Base-by-base conservation (phyloP, 1,284 basidiomycete species). In the Sporisorium exsertum region DNA sequence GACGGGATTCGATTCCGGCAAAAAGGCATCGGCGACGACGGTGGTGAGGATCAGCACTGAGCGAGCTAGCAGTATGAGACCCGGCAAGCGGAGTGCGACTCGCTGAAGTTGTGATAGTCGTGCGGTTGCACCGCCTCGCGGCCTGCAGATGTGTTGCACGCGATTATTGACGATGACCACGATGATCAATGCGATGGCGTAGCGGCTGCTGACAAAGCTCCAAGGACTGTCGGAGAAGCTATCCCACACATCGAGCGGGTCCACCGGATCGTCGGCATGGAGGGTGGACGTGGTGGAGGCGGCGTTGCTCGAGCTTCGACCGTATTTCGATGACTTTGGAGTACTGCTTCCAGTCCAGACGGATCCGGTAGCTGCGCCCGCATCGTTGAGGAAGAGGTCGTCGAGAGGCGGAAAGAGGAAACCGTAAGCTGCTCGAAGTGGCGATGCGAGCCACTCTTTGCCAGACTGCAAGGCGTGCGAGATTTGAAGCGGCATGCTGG, bases 121-220 rank as follows among this genome's bases (percentile, higher is more conserved):
- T 6, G 47, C 40, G 22, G 72, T 47, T 24, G 75, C 76, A 7
- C 81, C 68, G 5, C 74, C 71, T 4, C 79, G 47, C 10, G 82
- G 81, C 1, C 81, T 65, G 59, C 82, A 84, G 45, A 84, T 78
- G 60, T 84, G 81, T 32, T 81, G 77, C 8, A 84, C 79, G 4
- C 82, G 72, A 46, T 84, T 83, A 49, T 74, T 75, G 43, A 82
- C 35, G 26, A 82, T 72, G 8, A 76, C 79, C 42, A 82, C 73
- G 24, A 72, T 53, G 26, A 77, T 55, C n/a, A 84, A 64, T 3
- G 77, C 72, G 24, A 80, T 33, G 8, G 77, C 59, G 42, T 81
- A 84, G 3, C 81, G 78, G 20, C 81, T 82, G 33, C 73, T 70
- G 20, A 83, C 47, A 37, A 83, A 83, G 53, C 72, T 74, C 72